Evolutionary conservation across 2,329 filamentous ascomycete species (phyloP).

Genomic region (Corinectria fuckeliana): DNA sequence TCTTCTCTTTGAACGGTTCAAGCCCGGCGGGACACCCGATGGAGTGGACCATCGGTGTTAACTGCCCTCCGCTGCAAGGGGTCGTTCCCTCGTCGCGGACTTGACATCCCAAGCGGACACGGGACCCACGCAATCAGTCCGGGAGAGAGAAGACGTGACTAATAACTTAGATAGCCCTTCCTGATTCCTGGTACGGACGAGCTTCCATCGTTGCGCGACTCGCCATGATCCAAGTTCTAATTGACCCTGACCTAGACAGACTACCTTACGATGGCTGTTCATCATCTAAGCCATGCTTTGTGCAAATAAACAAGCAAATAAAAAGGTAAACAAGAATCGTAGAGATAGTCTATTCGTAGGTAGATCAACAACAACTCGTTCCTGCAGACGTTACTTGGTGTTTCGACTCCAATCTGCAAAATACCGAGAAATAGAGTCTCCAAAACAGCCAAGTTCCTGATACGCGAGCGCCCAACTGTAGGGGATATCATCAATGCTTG

Average conservation of each 20-base stretch:
- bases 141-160: not conserved
- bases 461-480: not conserved
- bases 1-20: no score
- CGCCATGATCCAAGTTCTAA: not conserved
- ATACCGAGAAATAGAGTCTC: not conserved
- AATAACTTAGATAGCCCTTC: no score
- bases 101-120: not conserved
- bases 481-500: conserved; percentile 14
- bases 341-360: no score
- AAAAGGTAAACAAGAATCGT: not conserved
- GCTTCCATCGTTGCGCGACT: not conserved
- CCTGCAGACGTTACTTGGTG: no score
- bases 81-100: not conserved
- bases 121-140: not conserved
- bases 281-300: not conserved
- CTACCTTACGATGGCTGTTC: not conserved
- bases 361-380: no score
- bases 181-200: not conserved
- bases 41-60: not conserved
- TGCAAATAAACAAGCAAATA: not conserved
- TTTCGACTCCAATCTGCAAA: not conserved
- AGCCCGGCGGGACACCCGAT: no score
- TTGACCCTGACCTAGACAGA: not conserved
- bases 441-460: not conserved
- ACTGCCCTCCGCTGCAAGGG: not conserved